A percentile compares a stretch with the other conserved stretches of the same genome.
phyloP scores from a whole-genome alignment of 345 rosid genomes.

The Xanthoceras sorbifolium region DNA sequence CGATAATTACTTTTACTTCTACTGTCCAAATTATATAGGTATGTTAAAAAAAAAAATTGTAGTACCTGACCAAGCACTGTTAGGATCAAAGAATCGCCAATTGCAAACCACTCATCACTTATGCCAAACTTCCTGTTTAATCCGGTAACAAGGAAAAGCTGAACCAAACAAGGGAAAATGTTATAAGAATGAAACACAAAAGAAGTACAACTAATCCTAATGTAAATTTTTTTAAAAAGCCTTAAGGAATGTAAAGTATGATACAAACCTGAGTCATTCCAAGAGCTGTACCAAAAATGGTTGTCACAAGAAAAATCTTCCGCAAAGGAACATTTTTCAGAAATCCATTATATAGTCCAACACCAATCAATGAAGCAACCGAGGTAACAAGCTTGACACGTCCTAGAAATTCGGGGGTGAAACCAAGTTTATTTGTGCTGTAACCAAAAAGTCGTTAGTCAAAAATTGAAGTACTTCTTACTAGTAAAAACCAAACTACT shows the following conservation, averaged over 20 bases:
- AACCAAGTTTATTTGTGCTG: slow-evolving; percentile 96
- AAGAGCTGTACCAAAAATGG: slow-evolving; percentile 72
- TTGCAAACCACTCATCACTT: slow-evolving; percentile 95
- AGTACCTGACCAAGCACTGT: slow-evolving; percentile 91
- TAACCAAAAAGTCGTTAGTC: slow-evolving; percentile 15
- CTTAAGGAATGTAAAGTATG: neutral
- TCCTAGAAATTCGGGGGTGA: slow-evolving; percentile 95
- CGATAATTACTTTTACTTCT: neutral
- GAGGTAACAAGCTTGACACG: slow-evolving; percentile 91
- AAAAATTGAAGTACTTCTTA: slow-evolving; percentile 2
- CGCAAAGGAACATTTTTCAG: slow-evolving; percentile 75
- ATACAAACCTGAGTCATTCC: slow-evolving; percentile 93
- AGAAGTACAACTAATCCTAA: neutral
- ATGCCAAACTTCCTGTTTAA: slow-evolving; percentile 77
- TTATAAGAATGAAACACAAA: neutral
- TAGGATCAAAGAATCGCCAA: slow-evolving; percentile 89
- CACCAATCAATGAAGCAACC: slow-evolving; percentile 85
- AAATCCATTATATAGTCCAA: slow-evolving; percentile 91
- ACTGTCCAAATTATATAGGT: neutral
- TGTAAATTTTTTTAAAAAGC: neutral
- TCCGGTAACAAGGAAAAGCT: slow-evolving; percentile 92
- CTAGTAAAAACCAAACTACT: slow-evolving; percentile 17
- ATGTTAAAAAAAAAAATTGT: neutral
- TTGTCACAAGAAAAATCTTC: slow-evolving; percentile 78
- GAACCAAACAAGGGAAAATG: slow-evolving; percentile 18